Percentiles rank a stretch among this genome's conserved stretches.
These are phyloP conservation scores for Termitomyces sp. DNA, from an alignment of 768 basidiomycete genomes.

Conservation along the genomic window DNA sequence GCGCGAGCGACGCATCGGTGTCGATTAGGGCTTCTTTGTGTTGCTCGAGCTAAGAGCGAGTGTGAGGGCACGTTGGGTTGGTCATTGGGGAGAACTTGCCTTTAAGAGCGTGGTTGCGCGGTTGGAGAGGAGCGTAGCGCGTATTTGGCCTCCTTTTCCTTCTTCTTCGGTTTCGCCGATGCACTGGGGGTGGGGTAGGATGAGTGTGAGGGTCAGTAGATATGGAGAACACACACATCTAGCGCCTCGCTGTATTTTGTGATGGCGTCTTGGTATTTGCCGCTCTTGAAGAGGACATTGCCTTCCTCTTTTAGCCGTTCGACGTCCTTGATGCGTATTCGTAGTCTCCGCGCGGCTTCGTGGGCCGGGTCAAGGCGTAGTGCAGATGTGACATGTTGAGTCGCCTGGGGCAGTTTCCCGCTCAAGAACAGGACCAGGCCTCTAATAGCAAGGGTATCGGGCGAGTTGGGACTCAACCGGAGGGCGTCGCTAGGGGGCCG, in stretches of 20 bases:
- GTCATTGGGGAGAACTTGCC: conserved; percentile 32
- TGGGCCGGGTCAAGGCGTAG: conserved; percentile 77
- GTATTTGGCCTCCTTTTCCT: conserved; percentile 74
- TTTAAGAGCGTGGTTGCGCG: conserved; percentile 80
- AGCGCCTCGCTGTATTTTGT: conserved; percentile 68
- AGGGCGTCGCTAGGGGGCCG: conserved; percentile 62
- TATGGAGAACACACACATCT: conserved; percentile 37
- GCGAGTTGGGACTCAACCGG: conserved; percentile 65
- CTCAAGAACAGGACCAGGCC: conserved; percentile 75
- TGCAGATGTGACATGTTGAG: conserved; percentile 66
- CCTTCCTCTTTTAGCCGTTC: conserved; percentile 85
- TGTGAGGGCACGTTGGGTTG: no score
- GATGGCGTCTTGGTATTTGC: conserved; percentile 55
- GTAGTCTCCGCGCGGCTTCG: conserved; percentile 60
- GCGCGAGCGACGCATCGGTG: conserved; percentile 58
- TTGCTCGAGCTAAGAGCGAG: conserved; percentile 44
- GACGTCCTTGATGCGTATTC: conserved; percentile 78
- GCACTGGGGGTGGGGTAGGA: conserved; percentile 30
- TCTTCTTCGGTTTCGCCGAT: conserved; percentile 68
- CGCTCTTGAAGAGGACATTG: conserved; percentile 66
- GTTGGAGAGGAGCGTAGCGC: conserved; percentile 77
- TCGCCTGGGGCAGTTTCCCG: conserved; percentile 64
- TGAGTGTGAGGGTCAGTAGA: no score
- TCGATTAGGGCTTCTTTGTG: conserved; percentile 69
- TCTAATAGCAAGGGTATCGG: conserved; percentile 74